Evolutionary conservation across 2,329 filamentous ascomycete species (phyloP).

Genomic region (Pseudogymnoascus sp.): DNA sequence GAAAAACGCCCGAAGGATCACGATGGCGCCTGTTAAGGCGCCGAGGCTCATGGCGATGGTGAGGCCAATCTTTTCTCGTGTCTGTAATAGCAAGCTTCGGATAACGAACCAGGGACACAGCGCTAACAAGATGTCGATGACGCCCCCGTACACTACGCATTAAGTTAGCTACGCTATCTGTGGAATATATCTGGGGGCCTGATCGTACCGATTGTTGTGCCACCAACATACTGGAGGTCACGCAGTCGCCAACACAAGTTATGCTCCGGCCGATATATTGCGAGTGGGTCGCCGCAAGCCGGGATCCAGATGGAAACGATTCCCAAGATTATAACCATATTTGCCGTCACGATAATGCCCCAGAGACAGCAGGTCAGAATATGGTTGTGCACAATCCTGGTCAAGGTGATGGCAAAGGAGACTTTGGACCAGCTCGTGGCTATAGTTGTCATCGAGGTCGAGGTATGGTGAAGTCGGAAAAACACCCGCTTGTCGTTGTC

Average conservation of each 20-base stretch:
- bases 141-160: neutral
- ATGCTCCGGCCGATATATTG: neutral
- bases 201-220: neutral
- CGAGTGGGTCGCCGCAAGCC: neutral
- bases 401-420: neutral
- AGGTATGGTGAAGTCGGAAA: neutral
- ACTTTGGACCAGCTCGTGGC: neutral
- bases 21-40: neutral
- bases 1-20: neutral
- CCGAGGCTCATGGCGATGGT: neutral
- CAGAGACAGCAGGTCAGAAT: neutral
- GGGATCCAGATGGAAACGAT: neutral
- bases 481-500: neutral
- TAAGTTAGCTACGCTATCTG: neutral
- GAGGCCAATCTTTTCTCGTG: neutral
- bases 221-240: neutral
- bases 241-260: neutral
- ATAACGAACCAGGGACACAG: neutral
- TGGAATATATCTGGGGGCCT: neutral
- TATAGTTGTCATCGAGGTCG: neutral
- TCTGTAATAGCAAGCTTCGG: neutral
- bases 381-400: neutral
- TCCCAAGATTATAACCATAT: neutral
- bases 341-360: neutral
- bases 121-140: neutral